Evolutionary conservation across 2,329 filamentous ascomycete genomes (phyloP).

Genomic region (Didymella pomorum): DNA sequence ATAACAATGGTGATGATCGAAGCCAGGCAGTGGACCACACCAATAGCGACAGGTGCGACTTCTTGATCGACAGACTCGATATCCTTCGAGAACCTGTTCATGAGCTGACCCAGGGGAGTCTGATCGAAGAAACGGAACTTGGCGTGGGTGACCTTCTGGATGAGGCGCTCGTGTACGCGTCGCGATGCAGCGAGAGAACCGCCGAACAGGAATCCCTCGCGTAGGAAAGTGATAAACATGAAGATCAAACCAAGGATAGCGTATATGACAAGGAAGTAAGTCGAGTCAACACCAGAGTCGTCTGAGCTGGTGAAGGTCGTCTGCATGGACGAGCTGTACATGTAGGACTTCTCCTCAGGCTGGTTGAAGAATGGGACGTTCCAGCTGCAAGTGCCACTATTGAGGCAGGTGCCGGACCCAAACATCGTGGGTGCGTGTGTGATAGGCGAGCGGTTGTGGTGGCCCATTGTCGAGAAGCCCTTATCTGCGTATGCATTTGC

Average conservation of each 20-base stretch:
- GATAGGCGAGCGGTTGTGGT: constrained; percentile 50
- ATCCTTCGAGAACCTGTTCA: constrained; percentile 99
- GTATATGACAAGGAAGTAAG: constrained; percentile 85
- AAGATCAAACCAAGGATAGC: constrained; percentile 80
- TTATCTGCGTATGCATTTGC: constrained; percentile 80
- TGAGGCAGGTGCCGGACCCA: constrained; percentile 57
- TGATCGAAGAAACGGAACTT: constrained; percentile 98
- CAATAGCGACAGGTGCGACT: constrained; percentile 89
- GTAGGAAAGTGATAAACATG: constrained; percentile 79
- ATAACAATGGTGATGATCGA: constrained; percentile 84
- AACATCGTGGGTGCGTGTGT: constrained; percentile 55
- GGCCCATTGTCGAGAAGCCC: constrained; percentile 47
- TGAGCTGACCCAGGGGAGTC: constrained; percentile 92
- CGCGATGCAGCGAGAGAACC: constrained; percentile 89
- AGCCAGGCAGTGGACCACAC: constrained; percentile 70
- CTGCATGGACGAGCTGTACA: constrained; percentile 51
- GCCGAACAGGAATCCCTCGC: constrained; percentile 90
- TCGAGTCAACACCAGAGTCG: constrained; percentile 72
- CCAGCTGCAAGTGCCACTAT: constrained; percentile 61
- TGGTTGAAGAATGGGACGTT: constrained; percentile 45
- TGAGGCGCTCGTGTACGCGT: constrained; percentile 80
- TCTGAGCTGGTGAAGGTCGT: constrained; percentile 49
- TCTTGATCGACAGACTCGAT: constrained; percentile 95
- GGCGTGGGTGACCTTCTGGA: constrained; percentile 81
- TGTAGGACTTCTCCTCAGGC: constrained; percentile 36